Conservation (phyloP, 139 green algal species). For the Coccomyxa sp. region DNA sequence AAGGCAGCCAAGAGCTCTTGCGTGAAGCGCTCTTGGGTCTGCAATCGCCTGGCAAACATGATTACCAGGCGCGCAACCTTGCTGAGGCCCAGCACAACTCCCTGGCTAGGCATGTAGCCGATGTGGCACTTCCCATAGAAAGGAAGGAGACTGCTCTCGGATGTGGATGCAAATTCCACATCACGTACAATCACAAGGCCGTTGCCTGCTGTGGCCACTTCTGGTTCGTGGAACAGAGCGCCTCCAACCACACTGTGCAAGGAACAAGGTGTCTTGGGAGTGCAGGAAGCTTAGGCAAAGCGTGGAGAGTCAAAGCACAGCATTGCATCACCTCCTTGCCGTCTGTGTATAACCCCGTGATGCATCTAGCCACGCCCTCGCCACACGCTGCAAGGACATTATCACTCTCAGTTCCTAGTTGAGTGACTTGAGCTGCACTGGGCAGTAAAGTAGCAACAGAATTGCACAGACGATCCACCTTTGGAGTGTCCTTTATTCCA, state of each 20-base stretch:
- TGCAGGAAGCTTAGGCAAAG: too few species aligned
- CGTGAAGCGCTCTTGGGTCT: slow-evolving; percentile 55
- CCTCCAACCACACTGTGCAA: slow-evolving; percentile 57
- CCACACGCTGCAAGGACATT: slow-evolving; percentile 72
- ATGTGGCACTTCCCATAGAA: slow-evolving; percentile 90
- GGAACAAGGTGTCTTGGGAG: background rate
- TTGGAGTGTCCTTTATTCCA: slow-evolving; percentile 81
- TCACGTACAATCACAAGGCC: slow-evolving; percentile 54
- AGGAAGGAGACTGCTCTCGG: slow-evolving; percentile 73
- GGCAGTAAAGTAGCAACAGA: too few species aligned
- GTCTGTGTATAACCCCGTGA: slow-evolving; percentile 58
- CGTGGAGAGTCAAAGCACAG: background rate
- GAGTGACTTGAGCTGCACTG: background rate
- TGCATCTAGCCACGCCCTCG: slow-evolving; percentile 82
- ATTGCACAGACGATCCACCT: slow-evolving; percentile 41
- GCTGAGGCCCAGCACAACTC: slow-evolving; percentile 77
- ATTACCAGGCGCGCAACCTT: slow-evolving; percentile 81
- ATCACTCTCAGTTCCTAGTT: background rate
- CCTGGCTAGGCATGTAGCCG: slow-evolving; percentile 78
- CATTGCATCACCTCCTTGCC: slow-evolving; percentile 34
- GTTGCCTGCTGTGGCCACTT: slow-evolving; percentile 32
- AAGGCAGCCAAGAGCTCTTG: slow-evolving; percentile 51
- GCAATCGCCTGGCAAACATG: slow-evolving; percentile 67
- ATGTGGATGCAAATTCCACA: slow-evolving; percentile 86
- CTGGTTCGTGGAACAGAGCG: slow-evolving; percentile 78